Evolutionary conservation across 148 eudicot species (phyloP), one percentile per base, ranked within the genome.

Genomic region (Amaranthus palmeri): DNA sequence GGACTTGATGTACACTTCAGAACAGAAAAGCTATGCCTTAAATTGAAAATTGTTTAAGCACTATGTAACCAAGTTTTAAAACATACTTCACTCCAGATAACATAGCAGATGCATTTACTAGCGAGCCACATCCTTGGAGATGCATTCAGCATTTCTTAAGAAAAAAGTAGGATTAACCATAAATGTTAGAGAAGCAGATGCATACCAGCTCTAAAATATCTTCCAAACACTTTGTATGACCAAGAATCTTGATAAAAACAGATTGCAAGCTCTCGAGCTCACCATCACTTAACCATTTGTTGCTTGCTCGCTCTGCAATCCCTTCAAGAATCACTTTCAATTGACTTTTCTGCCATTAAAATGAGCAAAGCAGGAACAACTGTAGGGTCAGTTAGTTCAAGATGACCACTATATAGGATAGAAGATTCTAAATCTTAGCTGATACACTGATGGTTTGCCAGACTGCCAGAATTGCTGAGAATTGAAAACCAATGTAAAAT

Each of bases 221-320:
- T 82, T 88, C 81, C 71, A 90, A 66, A 80, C 74, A 70, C 71
- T 76, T 79, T 54, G 79, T 67, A 82, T 88, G 84, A 73, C 69
- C 59, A 48, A 90, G 77, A 82, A 86, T 75, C 83, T 88, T 90
- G 72, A 81, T 58, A 49, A 90, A 70, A 59, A 90, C 67, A 66
- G 92, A 88, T 74, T 82, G 85, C 84, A 90, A 69, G 85, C 81
- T 85, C 42, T 81, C 77, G 64, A 80, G 71, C 60, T 82, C 90
- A 71, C 72, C 69, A 71, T 86, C 90, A 74, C 56, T 71, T 69
- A 85, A 77, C 80, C 77, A 84, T 65, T 81, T 81, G 52, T 70
- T 77, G 67, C 76, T 67, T 49, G 81, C 73, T 75, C 85, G 87
- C 65, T 85, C 85, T 51, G 80, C 79, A 69, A 88, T 79, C 46